Percentiles rank a stretch among this genome's conserved stretches.
Evolutionary conservation across 2,329 filamentous ascomycete genomes (phyloP).

Genomic region (Fusarium dlaminii): DNA sequence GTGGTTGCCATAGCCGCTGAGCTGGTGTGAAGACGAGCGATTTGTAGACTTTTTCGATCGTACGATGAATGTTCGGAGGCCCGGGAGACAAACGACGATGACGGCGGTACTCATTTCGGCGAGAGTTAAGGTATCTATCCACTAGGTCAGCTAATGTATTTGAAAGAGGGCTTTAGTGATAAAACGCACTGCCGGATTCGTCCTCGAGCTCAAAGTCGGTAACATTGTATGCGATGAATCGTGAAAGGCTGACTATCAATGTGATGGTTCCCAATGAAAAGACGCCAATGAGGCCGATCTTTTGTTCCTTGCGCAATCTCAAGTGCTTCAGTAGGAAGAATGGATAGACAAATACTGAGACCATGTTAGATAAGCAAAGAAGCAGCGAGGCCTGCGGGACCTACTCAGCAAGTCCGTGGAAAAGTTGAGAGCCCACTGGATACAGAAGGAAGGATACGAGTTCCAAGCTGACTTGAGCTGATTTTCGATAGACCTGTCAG

Average conservation of each 20-base stretch:
- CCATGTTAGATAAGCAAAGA: background rate
- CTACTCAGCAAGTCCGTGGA: constrained; percentile 6
- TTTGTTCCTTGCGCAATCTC: constrained; percentile 1
- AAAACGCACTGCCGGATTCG: background rate
- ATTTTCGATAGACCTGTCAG: constrained; percentile 4
- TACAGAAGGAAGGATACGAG: constrained; percentile 1
- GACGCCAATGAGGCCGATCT: constrained; percentile 4
- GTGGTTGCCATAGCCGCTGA: background rate
- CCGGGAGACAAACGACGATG: constrained; percentile 2
- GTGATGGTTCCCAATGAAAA: constrained; percentile 15
- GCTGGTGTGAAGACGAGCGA: background rate
- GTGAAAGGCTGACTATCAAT: background rate
- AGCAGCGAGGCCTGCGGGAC: fast-evolving
- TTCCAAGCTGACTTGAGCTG: constrained; percentile 12
- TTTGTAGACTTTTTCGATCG: background rate
- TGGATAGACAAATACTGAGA: background rate
- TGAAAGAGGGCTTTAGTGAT: too few species aligned
- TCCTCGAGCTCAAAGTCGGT: constrained; percentile 16
- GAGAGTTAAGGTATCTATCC: background rate
- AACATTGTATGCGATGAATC: constrained; percentile 14
- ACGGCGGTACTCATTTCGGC: constrained; percentile 15
- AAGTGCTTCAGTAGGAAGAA: constrained; percentile 17
- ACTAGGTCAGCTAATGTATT: background rate
- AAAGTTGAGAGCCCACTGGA: constrained; percentile 14
- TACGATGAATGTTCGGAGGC: constrained; percentile 6